Conservation (phyloP, 257 asterid genomes). For the Mitragyna speciosa region DNA sequence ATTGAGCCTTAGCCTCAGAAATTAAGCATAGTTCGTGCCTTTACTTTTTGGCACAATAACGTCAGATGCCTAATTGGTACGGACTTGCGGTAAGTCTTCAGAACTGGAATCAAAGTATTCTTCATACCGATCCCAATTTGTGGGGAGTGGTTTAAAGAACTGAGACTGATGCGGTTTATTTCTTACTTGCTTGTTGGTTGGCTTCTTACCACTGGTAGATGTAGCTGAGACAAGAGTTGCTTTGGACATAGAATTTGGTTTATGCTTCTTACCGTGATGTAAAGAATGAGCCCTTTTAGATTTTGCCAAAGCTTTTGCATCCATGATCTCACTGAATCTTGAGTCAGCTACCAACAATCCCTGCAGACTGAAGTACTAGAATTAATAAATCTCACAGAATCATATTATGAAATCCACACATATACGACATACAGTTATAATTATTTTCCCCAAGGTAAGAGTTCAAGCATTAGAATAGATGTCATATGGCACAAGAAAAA, state of each 20-base stretch:
- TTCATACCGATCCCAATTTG: conserved; percentile 80
- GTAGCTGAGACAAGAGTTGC: conserved; percentile 36
- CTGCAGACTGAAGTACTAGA: conserved; percentile 10
- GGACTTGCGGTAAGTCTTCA: conserved; percentile 33
- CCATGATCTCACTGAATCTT: conserved; percentile 40
- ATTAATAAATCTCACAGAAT: background rate
- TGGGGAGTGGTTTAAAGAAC: conserved; percentile 53
- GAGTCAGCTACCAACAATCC: background rate
- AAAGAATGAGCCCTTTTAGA: conserved; percentile 88
- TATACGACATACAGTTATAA: background rate
- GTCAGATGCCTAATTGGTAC: conserved; percentile 47
- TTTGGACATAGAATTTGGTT: conserved; percentile 49
- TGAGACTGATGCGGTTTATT: conserved; percentile 41
- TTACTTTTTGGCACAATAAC: conserved; percentile 62
- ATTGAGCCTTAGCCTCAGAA: conserved; percentile 72
- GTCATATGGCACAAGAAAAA: background rate
- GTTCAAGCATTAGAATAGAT: background rate
- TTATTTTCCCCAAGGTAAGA: background rate
- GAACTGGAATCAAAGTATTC: conserved; percentile 46
- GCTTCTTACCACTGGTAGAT: conserved; percentile 39
- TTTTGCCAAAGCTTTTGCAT: conserved; percentile 87
- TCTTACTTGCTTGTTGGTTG: conserved; percentile 41
- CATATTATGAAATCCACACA: no score
- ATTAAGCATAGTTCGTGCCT: conserved; percentile 81
- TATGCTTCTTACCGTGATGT: conserved; percentile 69